Conservation (phyloP, 257 asterid genomes). For the Catharanthus roseus region DNA sequence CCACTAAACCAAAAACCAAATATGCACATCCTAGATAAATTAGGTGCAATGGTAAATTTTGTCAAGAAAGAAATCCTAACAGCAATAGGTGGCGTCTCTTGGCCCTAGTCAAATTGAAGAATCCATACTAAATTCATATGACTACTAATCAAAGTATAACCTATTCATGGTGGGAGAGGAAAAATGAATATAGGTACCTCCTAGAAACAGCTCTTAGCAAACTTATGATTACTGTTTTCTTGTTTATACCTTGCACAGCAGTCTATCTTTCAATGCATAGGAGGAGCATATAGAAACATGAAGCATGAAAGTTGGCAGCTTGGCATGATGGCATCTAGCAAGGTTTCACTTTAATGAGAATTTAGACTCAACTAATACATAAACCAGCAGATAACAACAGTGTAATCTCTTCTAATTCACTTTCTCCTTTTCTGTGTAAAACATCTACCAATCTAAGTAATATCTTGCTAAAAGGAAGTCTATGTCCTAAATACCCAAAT, state of each 20-base stretch:
- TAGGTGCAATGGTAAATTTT: not conserved
- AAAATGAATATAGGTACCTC: not conserved
- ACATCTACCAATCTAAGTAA: not conserved
- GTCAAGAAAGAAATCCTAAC: not conserved
- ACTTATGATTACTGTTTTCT: not conserved
- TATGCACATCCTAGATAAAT: too few species aligned
- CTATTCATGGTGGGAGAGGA: not conserved
- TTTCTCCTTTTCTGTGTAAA: too few species aligned
- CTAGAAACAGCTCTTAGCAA: not conserved
- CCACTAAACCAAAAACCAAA: too few species aligned
- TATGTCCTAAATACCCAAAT: too few species aligned
- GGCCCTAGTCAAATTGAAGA: not conserved
- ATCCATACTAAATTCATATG: not conserved
- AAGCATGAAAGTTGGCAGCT: not conserved
- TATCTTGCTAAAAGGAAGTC: too few species aligned
- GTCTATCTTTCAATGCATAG: not conserved
- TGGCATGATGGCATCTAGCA: not conserved
- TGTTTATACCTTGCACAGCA: not conserved
- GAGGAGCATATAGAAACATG: too few species aligned
- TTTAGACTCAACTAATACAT: not conserved
- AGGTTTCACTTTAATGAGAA: not conserved
- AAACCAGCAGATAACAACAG: not conserved
- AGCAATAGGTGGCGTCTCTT: not conserved
- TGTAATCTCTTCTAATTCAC: too few species aligned
- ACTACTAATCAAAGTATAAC: not conserved